Conservation (phyloP, 352 stramenopile genomes). For the Lagenidium giganteum region DNA sequence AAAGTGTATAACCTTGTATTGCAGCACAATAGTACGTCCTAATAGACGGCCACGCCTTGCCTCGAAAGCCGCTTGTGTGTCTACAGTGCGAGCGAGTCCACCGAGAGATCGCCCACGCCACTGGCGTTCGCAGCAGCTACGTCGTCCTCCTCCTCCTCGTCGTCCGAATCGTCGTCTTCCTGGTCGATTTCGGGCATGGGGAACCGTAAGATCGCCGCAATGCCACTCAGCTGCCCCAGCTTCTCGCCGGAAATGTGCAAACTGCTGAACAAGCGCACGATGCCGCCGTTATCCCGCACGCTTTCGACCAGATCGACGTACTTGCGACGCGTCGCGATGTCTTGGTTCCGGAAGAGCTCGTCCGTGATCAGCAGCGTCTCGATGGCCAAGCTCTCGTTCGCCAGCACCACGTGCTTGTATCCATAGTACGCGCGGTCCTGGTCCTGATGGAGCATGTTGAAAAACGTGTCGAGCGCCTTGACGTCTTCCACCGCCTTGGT, state of each 20-base stretch:
- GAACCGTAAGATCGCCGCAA: conserved; percentile 95
- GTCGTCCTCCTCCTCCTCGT: conserved; percentile 38
- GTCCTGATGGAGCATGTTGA: conserved; percentile 94
- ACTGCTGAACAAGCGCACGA: conserved; percentile 92
- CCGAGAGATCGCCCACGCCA: conserved; percentile 57
- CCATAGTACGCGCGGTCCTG: conserved; percentile 97
- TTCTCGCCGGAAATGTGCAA: conserved; percentile 95
- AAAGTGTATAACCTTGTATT: conserved; percentile 71
- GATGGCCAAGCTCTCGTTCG: conserved; percentile 92
- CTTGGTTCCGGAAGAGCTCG: conserved; percentile 90
- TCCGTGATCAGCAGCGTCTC: conserved; percentile 95
- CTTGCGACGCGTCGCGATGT: conserved; percentile 85
- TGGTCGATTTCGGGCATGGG: conserved; percentile 96
- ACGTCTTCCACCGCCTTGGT: conserved; percentile 94
- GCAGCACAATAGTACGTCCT: conserved; percentile 44
- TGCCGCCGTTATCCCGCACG: conserved; percentile 87
- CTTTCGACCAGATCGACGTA: conserved; percentile 95
- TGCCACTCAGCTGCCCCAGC: conserved; percentile 91
- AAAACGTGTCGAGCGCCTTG: conserved; percentile 92
- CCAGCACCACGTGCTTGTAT: conserved; percentile 90
- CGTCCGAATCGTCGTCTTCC: conserved; percentile 62
- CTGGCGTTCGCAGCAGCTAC: conserved; percentile 26
- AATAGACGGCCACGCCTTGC: not conserved
- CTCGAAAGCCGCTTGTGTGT: conserved; percentile 2
- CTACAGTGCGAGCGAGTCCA: conserved; percentile 62